Conservation (phyloP, 2,329 filamentous ascomycete genomes). For the Paracorniculantispora psalliotae region DNA sequence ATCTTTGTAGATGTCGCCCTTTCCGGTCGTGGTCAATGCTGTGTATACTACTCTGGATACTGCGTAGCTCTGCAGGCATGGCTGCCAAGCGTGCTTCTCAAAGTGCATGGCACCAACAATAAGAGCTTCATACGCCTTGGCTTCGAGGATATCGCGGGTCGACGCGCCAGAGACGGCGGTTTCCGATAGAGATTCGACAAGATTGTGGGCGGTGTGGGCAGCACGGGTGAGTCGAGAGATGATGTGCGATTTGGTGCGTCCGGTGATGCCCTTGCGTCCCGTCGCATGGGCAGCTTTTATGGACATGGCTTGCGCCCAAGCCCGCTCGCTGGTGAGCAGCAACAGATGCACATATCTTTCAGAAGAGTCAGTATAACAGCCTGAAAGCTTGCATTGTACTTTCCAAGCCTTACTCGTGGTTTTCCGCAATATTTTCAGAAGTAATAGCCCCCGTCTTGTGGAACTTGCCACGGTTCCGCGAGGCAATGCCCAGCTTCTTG, state of each 20-base stretch:
- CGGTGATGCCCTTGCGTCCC: constrained; percentile 73
- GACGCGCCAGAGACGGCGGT: constrained; percentile 59
- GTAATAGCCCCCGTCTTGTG: constrained; percentile 65
- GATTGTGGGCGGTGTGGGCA: constrained; percentile 59
- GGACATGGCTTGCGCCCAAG: constrained; percentile 93
- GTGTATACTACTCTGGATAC: constrained; percentile 78
- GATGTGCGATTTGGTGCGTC: constrained; percentile 80
- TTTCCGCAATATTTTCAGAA: constrained; percentile 66
- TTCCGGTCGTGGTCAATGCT: constrained; percentile 56
- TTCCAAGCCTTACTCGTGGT: constrained; percentile 63
- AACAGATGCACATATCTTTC: constrained; percentile 70
- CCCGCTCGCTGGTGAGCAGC: constrained; percentile 80
- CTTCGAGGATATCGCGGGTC: constrained; percentile 72
- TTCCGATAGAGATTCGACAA: constrained; percentile 63
- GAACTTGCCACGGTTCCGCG: constrained; percentile 83
- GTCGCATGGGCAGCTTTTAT: constrained; percentile 80
- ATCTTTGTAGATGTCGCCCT: constrained; percentile 77
- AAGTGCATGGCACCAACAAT: constrained; percentile 74
- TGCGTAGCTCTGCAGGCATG: constrained; percentile 71
- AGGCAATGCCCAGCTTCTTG: constrained; percentile 79
- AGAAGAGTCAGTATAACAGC: not conserved
- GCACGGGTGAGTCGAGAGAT: constrained; percentile 83
- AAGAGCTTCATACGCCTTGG: constrained; percentile 74
- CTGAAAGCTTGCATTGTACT: not conserved
- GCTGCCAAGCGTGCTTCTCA: constrained; percentile 82